Conservation (phyloP, 805 yeast genomes). For the Cyberlindnera petersonii region DNA sequence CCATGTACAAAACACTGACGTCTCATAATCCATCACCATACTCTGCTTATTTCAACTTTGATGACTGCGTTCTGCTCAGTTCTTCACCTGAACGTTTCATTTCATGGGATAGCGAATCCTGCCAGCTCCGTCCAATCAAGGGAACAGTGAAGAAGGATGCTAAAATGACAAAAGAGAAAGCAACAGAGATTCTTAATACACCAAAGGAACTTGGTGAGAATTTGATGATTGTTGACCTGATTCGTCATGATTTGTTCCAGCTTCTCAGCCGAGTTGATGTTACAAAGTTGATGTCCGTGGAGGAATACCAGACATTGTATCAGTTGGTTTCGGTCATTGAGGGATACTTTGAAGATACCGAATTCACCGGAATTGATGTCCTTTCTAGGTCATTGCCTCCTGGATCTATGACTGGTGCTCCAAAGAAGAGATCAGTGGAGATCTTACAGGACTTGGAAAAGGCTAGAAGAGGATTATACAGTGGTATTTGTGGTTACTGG, state of each 20-base stretch:
- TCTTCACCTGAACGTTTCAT: constrained; percentile 95
- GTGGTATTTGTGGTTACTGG: constrained; percentile 97
- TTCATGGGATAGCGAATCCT: constrained; percentile 56
- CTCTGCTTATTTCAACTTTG: constrained; percentile 74
- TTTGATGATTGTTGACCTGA: constrained; percentile 93
- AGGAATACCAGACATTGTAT: constrained; percentile 86
- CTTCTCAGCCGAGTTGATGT: constrained; percentile 65
- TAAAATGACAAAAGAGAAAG: constrained; percentile 51
- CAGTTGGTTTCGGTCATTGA: constrained; percentile 88
- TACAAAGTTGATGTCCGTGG: constrained; percentile 80
- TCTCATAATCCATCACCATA: constrained; percentile 87
- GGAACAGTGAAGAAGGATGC: constrained; percentile 81
- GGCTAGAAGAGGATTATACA: constrained; percentile 69
- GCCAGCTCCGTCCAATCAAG: constrained; percentile 91
- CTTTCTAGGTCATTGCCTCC: constrained; percentile 84
- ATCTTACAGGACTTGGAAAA: constrained; percentile 49
- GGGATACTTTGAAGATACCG: constrained; percentile 39
- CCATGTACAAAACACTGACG: constrained; percentile 68
- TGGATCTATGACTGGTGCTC: constrained; percentile 99
- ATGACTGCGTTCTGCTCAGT: constrained; percentile 56
- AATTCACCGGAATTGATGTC: constrained; percentile 71
- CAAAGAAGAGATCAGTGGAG: constrained; percentile 89
- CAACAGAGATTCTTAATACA: constrained; percentile 62
- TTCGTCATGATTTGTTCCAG: constrained; percentile 83
- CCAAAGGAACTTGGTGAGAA: constrained; percentile 96